Evolutionary conservation across 805 yeast species (phyloP).

Genomic region (Saccharomyces kudriavzevii): DNA sequence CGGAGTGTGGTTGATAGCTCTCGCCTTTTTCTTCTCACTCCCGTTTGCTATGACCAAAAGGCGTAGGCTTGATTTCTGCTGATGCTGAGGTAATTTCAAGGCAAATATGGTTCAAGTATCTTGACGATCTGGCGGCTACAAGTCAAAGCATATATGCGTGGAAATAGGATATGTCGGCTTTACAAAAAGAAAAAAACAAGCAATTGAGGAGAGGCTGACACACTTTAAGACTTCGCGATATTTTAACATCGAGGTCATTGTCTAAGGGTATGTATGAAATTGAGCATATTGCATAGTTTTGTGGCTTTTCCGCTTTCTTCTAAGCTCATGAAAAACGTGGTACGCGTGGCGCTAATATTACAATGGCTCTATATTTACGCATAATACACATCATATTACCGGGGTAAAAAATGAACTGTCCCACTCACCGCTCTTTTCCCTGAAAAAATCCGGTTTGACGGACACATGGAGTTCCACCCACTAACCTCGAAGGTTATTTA

Average conservation of each 20-base stretch:
- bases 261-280: not conserved
- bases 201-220: no score
- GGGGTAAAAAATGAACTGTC: not conserved
- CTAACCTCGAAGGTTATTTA: not conserved
- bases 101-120: not conserved
- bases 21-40: not conserved
- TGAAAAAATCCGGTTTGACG: not conserved
- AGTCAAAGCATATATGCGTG: not conserved
- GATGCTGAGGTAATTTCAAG: not conserved
- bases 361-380: not conserved
- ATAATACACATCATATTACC: not conserved
- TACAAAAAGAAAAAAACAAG: not conserved
- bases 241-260: not conserved
- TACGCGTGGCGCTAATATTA: no score
- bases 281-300: no score
- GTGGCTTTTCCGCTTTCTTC: no score
- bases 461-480: not conserved
- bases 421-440: not conserved
- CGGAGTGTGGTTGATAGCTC: not conserved
- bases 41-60: not conserved
- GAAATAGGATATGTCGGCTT: not conserved
- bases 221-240: not conserved
- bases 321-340: no score
- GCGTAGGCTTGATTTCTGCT: not conserved
- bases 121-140: not conserved